Evolutionary conservation across 106 monocot species (phyloP), one percentile per base, ranked within the genome.

Genomic region (Dactylorhiza incarnata): DNA sequence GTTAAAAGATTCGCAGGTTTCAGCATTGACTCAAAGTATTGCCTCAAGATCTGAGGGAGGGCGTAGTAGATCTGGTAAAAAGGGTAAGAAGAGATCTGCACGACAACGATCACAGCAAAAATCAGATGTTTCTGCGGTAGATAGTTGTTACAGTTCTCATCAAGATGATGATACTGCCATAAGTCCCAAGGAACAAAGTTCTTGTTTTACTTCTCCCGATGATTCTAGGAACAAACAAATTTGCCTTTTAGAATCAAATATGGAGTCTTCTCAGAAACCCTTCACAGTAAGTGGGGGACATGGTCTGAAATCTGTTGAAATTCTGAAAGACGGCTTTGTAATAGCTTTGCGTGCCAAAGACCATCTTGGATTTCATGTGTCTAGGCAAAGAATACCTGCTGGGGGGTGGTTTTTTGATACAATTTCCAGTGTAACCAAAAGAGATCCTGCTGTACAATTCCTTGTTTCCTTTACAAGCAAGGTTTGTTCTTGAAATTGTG

Each of bases 401-500:
- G 91, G 88, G 81, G 99, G 87, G 12, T 99, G 91, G 94, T 86
- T 86, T 65, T 77, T 94, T 45, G 94, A 99, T 79, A 77, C 77
- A 43, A 66, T 94, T 55, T 75, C 89, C 37, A 92, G 88, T 83
- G 89, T 94, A 49, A 89, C 99, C 15, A 92, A 89, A 81, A 84
- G 94, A n/a, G 99, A 94, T 84, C 99, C 99, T 71, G 89, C 94
- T 71, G 86, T 86, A 37, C 94, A 99, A 51, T 99, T 94, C 76
- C 73, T 94, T 47, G 83, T 99, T 76, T 76, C 83, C 53, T 99
- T 90, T 74, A 84, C 66, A 71, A 94, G 66, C 86, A 94, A 99
- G 94, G 99, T 99, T 48, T 62, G 19, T 3, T 52, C 23, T 75
- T 24, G 47, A 6, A 9, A 44, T 49, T 29, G 9, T 58, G 6